Base-by-base conservation (phyloP, 495 filamentous ascomycete species). In the Lasiosphaeria hispida region DNA sequence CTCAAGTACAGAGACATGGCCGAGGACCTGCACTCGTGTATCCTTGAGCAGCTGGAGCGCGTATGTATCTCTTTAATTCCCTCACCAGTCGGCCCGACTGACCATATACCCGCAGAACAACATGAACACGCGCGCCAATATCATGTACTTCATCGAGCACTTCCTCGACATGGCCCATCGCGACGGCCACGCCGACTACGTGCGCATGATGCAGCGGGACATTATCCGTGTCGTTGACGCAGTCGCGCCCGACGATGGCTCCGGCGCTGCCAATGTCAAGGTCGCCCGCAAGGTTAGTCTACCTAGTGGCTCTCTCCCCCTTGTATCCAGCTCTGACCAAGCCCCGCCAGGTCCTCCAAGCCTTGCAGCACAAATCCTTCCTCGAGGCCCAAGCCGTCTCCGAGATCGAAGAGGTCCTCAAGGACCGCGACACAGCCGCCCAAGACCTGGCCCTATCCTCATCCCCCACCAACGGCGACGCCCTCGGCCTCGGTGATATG, bases 61-160 rank as follows among this genome's bases (percentile, higher is more conserved):
- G 91, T 91, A 71, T 60, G 75, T 66, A 11, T 10, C 13, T 35
- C 10, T 30, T 38, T 40, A 14, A 47, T 35, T 30, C 33, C n/a
- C n/a, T n/a, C 35, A 14, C 3, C 14, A 43, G 19, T 38, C 34
- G 52, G 59, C 18, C 41, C 45, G 11, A 41, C 15, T 48, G 15
- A 38, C 4, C 19, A 0, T 34, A 2, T 30, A 5, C 23, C 19
- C 33, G 5, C 53, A 93, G 83, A 95, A 89, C 64, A 90, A 87
- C 60, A 95, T 97, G 87, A 99, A 99, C 75, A 96, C 86, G 45
- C 80, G 93, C 43, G 95, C 96, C 34, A 99, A 99, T 66, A 96
- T 99, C 71, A 93, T 99, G 88, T 97, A 94, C 75, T 97, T 99
- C 77, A 86, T 97, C 67, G 93, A 97, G 69, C 87, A 91, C 59